phyloP scores from a whole-genome alignment of 2,329 filamentous ascomycete species.

The Plenodomus tracheiphilus region DNA sequence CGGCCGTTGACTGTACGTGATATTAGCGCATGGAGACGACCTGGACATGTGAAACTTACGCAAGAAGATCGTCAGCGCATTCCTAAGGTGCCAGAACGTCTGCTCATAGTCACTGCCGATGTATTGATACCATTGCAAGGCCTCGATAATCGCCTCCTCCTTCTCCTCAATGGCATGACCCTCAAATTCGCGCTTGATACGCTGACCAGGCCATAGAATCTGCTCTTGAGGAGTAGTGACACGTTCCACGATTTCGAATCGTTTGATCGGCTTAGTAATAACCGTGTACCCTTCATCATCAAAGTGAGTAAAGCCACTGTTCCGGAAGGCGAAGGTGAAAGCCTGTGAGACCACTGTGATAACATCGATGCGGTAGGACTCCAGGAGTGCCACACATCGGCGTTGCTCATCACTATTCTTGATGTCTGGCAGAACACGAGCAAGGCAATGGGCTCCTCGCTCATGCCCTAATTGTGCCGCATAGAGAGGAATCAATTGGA shows the following conservation, averaged over 20 bases:
- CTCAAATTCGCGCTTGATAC: slow-evolving; percentile 73
- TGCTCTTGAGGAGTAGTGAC: slow-evolving; percentile 40
- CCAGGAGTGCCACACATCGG: slow-evolving; percentile 73
- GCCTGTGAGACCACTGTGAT: slow-evolving; percentile 74
- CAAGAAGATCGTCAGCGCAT: slow-evolving; percentile 81
- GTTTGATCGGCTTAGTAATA: slow-evolving; percentile 32
- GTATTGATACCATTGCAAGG: slow-evolving; percentile 82
- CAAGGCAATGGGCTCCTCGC: slow-evolving; percentile 71
- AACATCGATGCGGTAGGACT: slow-evolving; percentile 72
- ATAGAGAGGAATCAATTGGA: slow-evolving; percentile 83
- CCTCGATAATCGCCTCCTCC: slow-evolving; percentile 75
- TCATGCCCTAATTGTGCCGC: slow-evolving; percentile 73
- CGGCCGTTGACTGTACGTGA: slow-evolving; percentile 47
- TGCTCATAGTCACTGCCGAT: slow-evolving; percentile 63
- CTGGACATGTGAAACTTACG: slow-evolving; percentile 60
- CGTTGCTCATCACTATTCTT: slow-evolving; percentile 66
- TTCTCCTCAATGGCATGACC: slow-evolving; percentile 56
- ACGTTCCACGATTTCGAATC: slow-evolving; percentile 56
- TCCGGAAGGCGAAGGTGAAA: slow-evolving; percentile 48
- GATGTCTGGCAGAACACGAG: slow-evolving; percentile 75
- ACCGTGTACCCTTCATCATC: slow-evolving; percentile 16
- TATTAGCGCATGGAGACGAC: slow-evolving; percentile 13
- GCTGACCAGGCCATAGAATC: slow-evolving; percentile 58
- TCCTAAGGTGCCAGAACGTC: slow-evolving; percentile 68
- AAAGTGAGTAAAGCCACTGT: slow-evolving; percentile 33